phyloP scores from a whole-genome alignment of 768 basidiomycete genomes.

The Russula sp. region DNA sequence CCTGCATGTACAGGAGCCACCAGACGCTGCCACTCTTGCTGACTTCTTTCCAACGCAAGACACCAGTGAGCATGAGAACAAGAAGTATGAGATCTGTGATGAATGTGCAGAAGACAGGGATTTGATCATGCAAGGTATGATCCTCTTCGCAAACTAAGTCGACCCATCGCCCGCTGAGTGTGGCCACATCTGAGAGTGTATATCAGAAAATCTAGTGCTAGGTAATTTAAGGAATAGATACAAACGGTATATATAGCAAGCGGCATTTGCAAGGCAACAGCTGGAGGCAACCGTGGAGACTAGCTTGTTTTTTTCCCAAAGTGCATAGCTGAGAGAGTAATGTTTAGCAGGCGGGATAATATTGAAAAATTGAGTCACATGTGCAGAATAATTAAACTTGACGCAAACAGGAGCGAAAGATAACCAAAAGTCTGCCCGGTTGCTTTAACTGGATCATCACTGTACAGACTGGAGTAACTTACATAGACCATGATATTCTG shows the following conservation, averaged over 20 bases:
- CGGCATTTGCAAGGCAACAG: neutral
- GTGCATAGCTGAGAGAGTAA: neutral
- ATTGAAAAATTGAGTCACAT: neutral
- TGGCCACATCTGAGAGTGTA: neutral
- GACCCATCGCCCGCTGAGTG: neutral
- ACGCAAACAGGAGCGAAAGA: slow-evolving; percentile 4
- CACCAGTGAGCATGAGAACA: neutral
- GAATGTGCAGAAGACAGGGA: neutral
- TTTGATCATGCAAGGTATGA: neutral
- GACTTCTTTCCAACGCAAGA: slow-evolving; percentile 2
- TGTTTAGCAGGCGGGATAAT: neutral
- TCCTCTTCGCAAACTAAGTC: neutral
- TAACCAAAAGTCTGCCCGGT: neutral
- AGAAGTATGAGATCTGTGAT: neutral
- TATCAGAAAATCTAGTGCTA: neutral
- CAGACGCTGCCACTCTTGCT: neutral
- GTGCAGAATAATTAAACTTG: slow-evolving; percentile 10
- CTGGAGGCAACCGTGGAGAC: neutral
- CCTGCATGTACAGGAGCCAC: slow-evolving; percentile 1
- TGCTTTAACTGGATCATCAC: no score
- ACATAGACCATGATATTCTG: neutral
- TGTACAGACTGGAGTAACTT: no score
- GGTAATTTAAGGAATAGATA: neutral
- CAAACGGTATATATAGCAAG: neutral
- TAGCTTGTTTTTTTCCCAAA: slow-evolving; percentile 5